Conservation (phyloP, 2,329 filamentous ascomycete species). For the Anthostomella pinea region DNA sequence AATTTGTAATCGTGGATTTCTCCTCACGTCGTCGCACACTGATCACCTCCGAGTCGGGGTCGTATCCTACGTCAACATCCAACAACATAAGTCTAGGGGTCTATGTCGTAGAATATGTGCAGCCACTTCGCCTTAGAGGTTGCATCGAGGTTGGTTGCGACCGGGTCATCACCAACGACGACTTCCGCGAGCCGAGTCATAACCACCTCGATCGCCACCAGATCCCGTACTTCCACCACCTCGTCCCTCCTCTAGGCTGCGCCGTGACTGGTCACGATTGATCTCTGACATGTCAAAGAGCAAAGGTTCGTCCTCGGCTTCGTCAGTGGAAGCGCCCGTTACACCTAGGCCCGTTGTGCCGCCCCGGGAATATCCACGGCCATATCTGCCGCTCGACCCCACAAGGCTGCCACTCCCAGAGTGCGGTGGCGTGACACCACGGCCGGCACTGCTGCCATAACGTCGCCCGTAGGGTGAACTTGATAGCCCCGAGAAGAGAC, state of each 20-base stretch:
- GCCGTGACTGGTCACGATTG: slow-evolving; percentile 52
- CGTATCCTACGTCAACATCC: too few species aligned
- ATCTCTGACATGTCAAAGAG: slow-evolving; percentile 74
- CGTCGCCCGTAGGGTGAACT: slow-evolving; percentile 47
- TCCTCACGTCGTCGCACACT: slow-evolving; percentile 4
- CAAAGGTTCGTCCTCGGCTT: slow-evolving; percentile 64
- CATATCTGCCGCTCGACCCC: slow-evolving; percentile 33
- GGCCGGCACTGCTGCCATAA: slow-evolving; percentile 38
- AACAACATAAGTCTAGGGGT: too few species aligned
- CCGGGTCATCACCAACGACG: slow-evolving; percentile 24
- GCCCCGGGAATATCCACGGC: slow-evolving; percentile 34
- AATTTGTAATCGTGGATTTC: slow-evolving; percentile 15
- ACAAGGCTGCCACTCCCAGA: slow-evolving; percentile 33
- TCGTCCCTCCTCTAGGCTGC: slow-evolving; percentile 56
- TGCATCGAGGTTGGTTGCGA: neutral
- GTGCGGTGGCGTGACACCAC: slow-evolving; percentile 30
- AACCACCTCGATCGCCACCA: slow-evolving; percentile 35
- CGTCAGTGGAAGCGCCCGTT: slow-evolving; percentile 43
- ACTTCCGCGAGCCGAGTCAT: slow-evolving; percentile 32
- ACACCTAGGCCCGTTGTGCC: slow-evolving; percentile 40
- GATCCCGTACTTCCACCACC: slow-evolving; percentile 39
- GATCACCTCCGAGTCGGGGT: too few species aligned
- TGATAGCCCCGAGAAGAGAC: slow-evolving; percentile 38
- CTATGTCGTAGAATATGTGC: too few species aligned
- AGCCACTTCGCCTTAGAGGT: neutral